phyloP scores from a whole-genome alignment of 2,329 filamentous ascomycete species.

The Diplodia intermedia region DNA sequence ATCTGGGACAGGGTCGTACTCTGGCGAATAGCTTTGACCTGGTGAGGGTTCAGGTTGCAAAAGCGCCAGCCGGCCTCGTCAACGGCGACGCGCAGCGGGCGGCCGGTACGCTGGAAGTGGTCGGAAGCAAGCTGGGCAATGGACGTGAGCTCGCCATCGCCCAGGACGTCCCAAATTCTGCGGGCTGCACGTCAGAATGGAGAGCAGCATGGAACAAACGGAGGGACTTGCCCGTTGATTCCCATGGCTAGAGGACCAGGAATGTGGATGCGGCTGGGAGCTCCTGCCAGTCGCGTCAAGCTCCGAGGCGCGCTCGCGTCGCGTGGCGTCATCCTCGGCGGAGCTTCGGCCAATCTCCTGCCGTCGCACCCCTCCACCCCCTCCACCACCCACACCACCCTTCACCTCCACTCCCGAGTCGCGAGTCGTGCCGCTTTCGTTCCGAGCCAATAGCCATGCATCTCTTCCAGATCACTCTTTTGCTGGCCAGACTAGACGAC shows the following conservation, averaged over 20 bases:
- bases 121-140: constrained; percentile 50
- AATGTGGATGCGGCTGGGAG: constrained; percentile 8
- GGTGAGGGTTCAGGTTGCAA: constrained; percentile 48
- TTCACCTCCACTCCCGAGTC: background rate
- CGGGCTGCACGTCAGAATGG: background rate
- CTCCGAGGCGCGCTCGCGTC: background rate
- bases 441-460: no score
- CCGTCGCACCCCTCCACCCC: background rate
- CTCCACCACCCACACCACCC: background rate
- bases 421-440: background rate
- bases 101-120: constrained; percentile 45
- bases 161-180: constrained; percentile 50
- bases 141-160: constrained; percentile 44
- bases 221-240: constrained; percentile 30
- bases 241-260: constrained; percentile 25
- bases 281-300: constrained; percentile 1
- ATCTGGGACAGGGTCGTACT: constrained; percentile 36
- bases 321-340: background rate
- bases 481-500: background rate
- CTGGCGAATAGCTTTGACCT: constrained; percentile 47
- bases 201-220: background rate
- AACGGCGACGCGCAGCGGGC: constrained; percentile 51
- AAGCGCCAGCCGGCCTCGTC: constrained; percentile 56
- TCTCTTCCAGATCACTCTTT: background rate
- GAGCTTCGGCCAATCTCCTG: background rate